phyloP scores from a whole-genome alignment of 352 stramenopile genomes.

The Plasmopara muralis region DNA sequence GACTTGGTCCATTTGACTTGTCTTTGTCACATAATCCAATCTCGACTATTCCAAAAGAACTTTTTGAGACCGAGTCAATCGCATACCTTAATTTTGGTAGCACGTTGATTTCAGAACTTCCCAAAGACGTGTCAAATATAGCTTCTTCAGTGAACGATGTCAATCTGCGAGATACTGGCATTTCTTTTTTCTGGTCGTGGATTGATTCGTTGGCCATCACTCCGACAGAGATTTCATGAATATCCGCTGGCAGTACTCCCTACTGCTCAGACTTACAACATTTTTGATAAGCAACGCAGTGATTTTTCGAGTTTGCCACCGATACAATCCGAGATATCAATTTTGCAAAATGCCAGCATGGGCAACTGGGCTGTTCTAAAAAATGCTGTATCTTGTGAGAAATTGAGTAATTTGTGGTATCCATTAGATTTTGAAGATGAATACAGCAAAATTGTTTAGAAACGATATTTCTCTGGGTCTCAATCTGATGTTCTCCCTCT shows the following conservation, averaged over 20 bases:
- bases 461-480: neutral
- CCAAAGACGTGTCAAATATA: conserved; percentile 13
- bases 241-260: conserved; percentile 19
- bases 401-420: conserved; percentile 13
- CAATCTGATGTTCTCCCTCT: too few relatives aligned
- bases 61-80: conserved; percentile 28
- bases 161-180: conserved; percentile 23
- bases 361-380: conserved; percentile 9
- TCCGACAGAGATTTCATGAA: conserved; percentile 1
- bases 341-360: conserved; percentile 2
- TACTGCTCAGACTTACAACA: conserved; percentile 15
- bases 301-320: conserved; percentile 2
- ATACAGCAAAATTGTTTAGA: conserved; percentile 11
- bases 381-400: conserved; percentile 7
- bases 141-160: conserved; percentile 20
- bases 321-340: neutral
- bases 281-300: conserved; percentile 11
- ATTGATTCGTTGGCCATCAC: conserved; percentile 13
- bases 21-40: conserved; percentile 24
- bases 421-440: conserved; percentile 19
- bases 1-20: conserved; percentile 18
- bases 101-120: conserved; percentile 18
- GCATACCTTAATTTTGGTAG: conserved; percentile 23
- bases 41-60: conserved; percentile 11
- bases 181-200: conserved; percentile 29